Evolutionary conservation across 2,329 filamentous ascomycete species (phyloP), one percentile per base, ranked within the genome.

Genomic region (Grosmannia serpens): DNA sequence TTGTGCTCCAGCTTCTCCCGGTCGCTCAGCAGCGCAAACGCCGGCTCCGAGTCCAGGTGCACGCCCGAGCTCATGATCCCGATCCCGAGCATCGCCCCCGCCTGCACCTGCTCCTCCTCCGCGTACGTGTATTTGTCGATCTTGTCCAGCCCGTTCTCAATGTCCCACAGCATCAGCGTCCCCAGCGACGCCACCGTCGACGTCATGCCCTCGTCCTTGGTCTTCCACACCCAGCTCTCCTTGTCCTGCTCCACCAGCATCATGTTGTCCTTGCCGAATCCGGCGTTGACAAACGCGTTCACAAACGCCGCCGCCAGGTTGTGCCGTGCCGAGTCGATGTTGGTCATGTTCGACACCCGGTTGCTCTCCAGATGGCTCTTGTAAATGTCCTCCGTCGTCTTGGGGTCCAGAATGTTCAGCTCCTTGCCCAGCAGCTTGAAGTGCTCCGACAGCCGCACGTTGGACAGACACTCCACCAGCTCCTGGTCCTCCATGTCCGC

Each of bases 301-400:
- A 99, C 95, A 65, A 99, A 97, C 4, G 87, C 91, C 57, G 92
- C 94, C 4, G 94, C 91, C 61, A 99, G 80, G 68, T 99, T 99
- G 77, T 99, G 92, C 66, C 91, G 83, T 33, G 92, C 91, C 11
- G 94, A 99, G 70, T 99, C 94, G 53, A 95, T 84, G 69, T 96
- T 96, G 13, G 92, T 96, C 74, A 96, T 83, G 41, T 91, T 91
- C 27, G 90, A 89, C 57, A 95, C 94, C 62, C 95, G 84, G 67
- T 87, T 95, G 75, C 89, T 97, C 74, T 99, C 94, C 6, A 99
- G 82, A 73, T 99, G 94, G 69, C 91, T 96, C 78, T 99, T 99
- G 82, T 99, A 99, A 67, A 99, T 99, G 67, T 99, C 95, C 70
- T 99, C 94, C 0, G 92, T 95, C 50, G 89, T 89, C 77, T 96